phyloP scores from a whole-genome alignment of 2,329 filamentous ascomycete species.

The Berkeleyomyces basicola region DNA sequence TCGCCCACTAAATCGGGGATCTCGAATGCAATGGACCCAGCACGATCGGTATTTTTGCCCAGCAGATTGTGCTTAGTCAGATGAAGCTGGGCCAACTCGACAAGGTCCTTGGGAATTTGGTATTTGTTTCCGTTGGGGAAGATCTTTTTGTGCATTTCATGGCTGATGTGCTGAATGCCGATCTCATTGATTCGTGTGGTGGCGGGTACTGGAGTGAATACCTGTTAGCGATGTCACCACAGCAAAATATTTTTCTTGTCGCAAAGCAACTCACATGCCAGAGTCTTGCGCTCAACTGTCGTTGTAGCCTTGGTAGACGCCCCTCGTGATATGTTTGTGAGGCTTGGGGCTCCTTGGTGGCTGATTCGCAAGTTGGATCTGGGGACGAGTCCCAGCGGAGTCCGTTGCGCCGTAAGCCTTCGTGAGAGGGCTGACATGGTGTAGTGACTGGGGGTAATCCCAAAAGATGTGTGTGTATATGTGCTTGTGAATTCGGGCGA shows the following conservation, averaged over 20 bases:
- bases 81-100: slow-evolving; percentile 68
- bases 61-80: slow-evolving; percentile 69
- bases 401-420: neutral
- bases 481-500: neutral
- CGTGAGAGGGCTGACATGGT: neutral
- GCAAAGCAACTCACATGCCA: slow-evolving; percentile 25
- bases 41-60: slow-evolving; percentile 73
- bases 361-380: neutral
- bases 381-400: neutral
- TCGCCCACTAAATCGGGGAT: slow-evolving; percentile 60
- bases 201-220: slow-evolving; percentile 26
- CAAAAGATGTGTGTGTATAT: neutral
- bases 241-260: neutral
- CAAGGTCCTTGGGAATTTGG: slow-evolving; percentile 43
- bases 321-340: neutral
- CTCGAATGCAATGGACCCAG: slow-evolving; percentile 66
- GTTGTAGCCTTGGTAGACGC: slow-evolving; percentile 6
- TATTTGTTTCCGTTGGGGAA: slow-evolving; percentile 47
- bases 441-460: neutral
- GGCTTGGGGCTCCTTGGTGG: neutral
- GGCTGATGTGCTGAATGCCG: slow-evolving; percentile 83
- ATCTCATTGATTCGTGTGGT: slow-evolving; percentile 75
- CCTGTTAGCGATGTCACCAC: slow-evolving; percentile 11
- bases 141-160: slow-evolving; percentile 64
- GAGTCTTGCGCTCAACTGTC: slow-evolving; percentile 17